Evolutionary conservation across 1,284 basidiomycete species (phyloP).

Genomic region (Rhodotorula sp.): DNA sequence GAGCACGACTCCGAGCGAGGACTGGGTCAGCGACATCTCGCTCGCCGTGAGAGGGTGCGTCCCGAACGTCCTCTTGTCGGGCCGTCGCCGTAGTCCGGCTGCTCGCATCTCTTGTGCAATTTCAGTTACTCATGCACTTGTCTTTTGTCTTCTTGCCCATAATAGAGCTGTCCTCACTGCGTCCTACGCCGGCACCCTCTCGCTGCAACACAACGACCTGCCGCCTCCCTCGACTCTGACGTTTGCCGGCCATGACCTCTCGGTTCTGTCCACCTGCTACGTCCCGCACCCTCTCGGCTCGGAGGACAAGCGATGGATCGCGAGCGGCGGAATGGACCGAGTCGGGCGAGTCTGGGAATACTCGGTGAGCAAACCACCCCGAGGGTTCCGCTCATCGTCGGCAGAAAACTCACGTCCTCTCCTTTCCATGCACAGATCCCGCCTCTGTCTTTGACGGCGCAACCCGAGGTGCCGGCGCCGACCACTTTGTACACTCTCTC

Average conservation of each 20-base stretch:
- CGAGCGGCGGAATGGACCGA: constrained; percentile 82
- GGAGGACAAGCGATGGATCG: constrained; percentile 54
- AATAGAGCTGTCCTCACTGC: constrained; percentile 48
- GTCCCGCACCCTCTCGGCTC: constrained; percentile 54
- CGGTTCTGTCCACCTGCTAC: constrained; percentile 70
- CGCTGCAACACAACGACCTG: constrained; percentile 42
- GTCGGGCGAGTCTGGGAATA: constrained; percentile 53
- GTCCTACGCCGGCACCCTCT: constrained; percentile 49
- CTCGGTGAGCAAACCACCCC: constrained; percentile 14
- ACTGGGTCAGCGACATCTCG: constrained; percentile 87
- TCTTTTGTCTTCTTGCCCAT: constrained; percentile 2
- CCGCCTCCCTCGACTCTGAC: constrained; percentile 48
- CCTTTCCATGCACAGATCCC: constrained; percentile 58
- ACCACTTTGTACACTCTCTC: constrained; percentile 54
- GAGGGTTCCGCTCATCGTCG: not conserved
- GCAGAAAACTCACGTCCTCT: not conserved
- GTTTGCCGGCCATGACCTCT: constrained; percentile 61
- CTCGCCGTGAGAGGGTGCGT: constrained; percentile 67
- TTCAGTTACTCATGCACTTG: constrained; percentile 1
- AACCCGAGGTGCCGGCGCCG: constrained; percentile 55
- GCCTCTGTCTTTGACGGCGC: constrained; percentile 53
- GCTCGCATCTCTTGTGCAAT: constrained; percentile 5
- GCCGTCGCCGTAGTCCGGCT: constrained; percentile 5
- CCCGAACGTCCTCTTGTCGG: constrained; percentile 2
- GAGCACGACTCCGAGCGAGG: constrained; percentile 79